These are phyloP conservation scores for Nicotiana noctiflora DNA, from an alignment of 257 asterid genomes.

Conservation along the genomic window DNA sequence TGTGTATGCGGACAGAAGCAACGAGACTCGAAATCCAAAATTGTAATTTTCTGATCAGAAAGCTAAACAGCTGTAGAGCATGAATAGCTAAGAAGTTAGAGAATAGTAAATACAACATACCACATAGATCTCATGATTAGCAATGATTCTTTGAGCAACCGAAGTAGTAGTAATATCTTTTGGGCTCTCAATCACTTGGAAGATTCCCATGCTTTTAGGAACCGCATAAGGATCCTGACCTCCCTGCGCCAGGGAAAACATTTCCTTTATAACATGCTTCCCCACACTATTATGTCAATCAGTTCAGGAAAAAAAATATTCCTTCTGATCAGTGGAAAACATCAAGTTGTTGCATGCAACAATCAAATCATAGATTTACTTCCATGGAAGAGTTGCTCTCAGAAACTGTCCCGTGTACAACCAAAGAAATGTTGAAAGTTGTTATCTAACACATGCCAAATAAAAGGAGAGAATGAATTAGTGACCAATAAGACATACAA, in stretches of 20 bases:
- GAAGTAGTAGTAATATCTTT: constrained; percentile 68
- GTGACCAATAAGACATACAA: no score
- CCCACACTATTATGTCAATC: neutral
- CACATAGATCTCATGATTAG: constrained; percentile 72
- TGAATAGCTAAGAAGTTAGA: neutral
- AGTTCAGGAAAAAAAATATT: neutral
- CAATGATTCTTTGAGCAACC: constrained; percentile 73
- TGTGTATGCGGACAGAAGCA: no score
- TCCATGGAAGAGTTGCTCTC: constrained; percentile 25
- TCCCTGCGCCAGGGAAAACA: constrained; percentile 42
- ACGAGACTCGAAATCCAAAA: neutral
- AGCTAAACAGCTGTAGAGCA: neutral
- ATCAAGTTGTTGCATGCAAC: neutral
- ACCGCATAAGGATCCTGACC: constrained; percentile 58
- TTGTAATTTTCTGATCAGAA: neutral
- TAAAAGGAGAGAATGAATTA: no score
- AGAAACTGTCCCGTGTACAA: no score
- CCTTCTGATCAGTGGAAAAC: neutral
- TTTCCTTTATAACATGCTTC: constrained; percentile 10
- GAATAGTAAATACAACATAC: no score
- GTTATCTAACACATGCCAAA: no score
- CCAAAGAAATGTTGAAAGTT: no score
- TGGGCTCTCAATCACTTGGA: constrained; percentile 68
- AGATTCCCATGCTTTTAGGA: constrained; percentile 73
- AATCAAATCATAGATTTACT: constrained; percentile 38